Conservation (phyloP, 139 green algal species). For the Chlamydomonas incerta region DNA sequence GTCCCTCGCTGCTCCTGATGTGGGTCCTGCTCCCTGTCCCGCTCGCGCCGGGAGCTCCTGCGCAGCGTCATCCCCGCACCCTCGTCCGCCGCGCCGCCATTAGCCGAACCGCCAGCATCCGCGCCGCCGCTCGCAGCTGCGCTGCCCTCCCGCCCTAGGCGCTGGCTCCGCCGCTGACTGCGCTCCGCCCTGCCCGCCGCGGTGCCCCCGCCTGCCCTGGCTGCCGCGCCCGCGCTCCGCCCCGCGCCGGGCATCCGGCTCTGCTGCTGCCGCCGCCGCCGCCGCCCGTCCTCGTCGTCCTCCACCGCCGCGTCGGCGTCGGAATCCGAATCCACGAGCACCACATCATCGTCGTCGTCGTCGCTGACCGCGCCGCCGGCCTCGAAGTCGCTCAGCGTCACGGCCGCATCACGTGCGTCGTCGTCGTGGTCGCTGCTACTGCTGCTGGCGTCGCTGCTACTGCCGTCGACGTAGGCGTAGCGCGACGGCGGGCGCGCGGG, state of each 20-base stretch:
- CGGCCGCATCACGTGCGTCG: not conserved
- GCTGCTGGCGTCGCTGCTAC: not conserved
- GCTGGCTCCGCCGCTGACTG: too few species aligned
- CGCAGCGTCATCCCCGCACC: not conserved
- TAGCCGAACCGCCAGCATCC: too few species aligned
- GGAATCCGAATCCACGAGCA: not conserved
- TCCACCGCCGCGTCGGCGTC: not conserved
- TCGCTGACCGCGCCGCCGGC: not conserved
- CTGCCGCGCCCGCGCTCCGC: not conserved
- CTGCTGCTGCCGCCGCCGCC: too few species aligned
- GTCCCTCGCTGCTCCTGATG: not conserved
- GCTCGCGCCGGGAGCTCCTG: not conserved
- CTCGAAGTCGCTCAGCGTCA: not conserved
- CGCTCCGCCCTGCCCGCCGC: too few species aligned
- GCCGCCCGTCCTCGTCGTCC: too few species aligned
- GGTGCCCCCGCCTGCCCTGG: not conserved
- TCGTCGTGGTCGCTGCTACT: not conserved
- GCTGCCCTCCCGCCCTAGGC: too few species aligned
- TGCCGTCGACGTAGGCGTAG: not conserved
- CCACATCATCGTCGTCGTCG: constrained; percentile 1
- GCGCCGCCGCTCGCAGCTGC: too few species aligned
- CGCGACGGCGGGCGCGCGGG: not conserved
- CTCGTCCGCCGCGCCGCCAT: not conserved
- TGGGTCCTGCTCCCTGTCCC: not conserved
- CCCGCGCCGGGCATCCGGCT: not conserved